Evolutionary conservation across 768 basidiomycete genomes (phyloP), one percentile per base, ranked within the genome.

Genomic region (Tulasnella sp.): DNA sequence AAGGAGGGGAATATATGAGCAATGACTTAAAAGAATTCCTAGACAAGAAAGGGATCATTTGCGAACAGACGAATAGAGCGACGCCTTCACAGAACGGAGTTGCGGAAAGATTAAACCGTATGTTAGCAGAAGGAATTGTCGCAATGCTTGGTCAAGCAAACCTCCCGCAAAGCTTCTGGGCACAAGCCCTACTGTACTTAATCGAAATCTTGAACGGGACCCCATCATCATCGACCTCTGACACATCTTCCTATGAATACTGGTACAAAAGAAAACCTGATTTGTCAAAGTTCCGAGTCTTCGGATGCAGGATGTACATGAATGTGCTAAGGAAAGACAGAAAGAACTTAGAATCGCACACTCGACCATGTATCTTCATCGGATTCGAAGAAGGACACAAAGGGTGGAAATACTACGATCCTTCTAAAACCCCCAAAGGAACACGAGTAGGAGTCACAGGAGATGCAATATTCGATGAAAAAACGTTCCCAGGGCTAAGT

Each of bases 271-370:
- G 23, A 10, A 72, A 74, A 46, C 80, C 80, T 9, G 37, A 69
- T 74, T 80, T 85, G 11, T 81, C 81, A 0, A 81, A 85, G 79
- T 81, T 86, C 40, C 80, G 84, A 5, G 82, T 84, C n/a, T 87
- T 83, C 70, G 85, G 87, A 2, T 86, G 85, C 74, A 80, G 80
- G 69, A 84, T 85, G 23, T 87, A 85, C 82, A 85, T 85, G 39
- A 82, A 82, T 74, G 81, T 86, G 5, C 83, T 82, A 72, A 84
- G 83, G 75, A 83, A 86, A 70, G 79, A 67, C 55, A 70, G 81
- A 39, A 73, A 32, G 13, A 39, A 39, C 26, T 6, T 42, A 7
- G 71, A 26, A 3, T 73, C 40, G 1, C 71, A 73, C 40, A 35
- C 71, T 2, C 5, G 40, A 42, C 26, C 26, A 73, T 35, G 35